Base-by-base conservation (phyloP, 345 rosid genomes). In the Clausena lansium region DNA sequence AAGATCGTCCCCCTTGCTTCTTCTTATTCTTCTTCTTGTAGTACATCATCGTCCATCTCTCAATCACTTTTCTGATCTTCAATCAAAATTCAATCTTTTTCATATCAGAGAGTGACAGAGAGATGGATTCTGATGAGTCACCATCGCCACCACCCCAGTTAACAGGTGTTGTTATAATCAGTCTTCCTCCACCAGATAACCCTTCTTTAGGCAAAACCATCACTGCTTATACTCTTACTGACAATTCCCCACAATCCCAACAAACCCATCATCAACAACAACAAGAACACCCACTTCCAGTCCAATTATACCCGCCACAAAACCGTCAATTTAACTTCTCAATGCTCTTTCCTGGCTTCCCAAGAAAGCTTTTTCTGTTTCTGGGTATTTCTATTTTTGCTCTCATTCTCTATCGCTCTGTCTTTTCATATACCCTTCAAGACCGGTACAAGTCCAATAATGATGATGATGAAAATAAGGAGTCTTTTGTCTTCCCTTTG, bases 121-220 rank as follows among this genome's bases (percentile, higher is more conserved):
- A 64, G 60, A 91, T 94, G 97, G 88, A 92, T 45, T 71, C 85
- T 70, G 77, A 84, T 39, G 88, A 71, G 67, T 70, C 80, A 17
- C 80, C 81, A 7, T 45, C 50, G 13, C 50, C 50, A 0, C 50
- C 50, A 13, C 50, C 50, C 50, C 86, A 73, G 10, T 79, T 91
- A 15, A 86, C 72, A 57, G 86, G 92, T 3, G 89, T 95, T 1
- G 96, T 95, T 32, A 88, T 93, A 35, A 92, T 95, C 86, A 89
- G 96, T 76, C 93, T 95, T 75, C 99, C 99, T 47, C 99, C 99
- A 0, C 81, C 91, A 2, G 87, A 93, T 71, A 89, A 92, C 62
- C 97, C 93, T 70, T 90, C 91, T 47, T 25, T 86, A 70, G 98
- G 99, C 82, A 95, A 95, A 87, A 95, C 98, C 54, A 92, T 95